Base-by-base conservation (phyloP, 768 basidiomycete species). In the Collybia mongolica region DNA sequence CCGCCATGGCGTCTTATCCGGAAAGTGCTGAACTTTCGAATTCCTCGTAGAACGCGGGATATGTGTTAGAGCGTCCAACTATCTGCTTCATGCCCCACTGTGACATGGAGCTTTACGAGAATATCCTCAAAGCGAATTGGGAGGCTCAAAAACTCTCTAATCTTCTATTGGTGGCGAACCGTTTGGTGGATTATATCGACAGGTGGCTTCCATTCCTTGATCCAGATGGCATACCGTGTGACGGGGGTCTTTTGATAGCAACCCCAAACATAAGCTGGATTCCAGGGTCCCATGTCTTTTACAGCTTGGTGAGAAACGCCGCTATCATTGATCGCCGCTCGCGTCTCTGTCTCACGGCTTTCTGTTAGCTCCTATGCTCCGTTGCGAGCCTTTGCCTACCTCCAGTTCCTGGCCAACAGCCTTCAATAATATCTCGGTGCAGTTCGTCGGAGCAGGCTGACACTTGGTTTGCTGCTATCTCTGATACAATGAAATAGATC, bases 41-140 rank as follows among this genome's bases (percentile, higher is more conserved):
- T 32, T 50, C 23, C 36, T 42, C 29, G 39, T 55, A 74, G 75
- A 64, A 67, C 44, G 69, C 62, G 37, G 58, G 54, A 36, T 68
- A 75, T 56, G 49, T 60, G 23, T 50, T 74, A 28, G 52, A 63
- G 26, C 60, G 49, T 18, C 81, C 83, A 54, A 88, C 86, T 41
- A 71, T 91, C 48, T 70, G 84, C 47, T 89, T 81, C 68, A 88
- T 90, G 86, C 88, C 87, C 18, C 88, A 90, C 65, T 90, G 89
- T 62, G 86, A 88, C 60, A 60, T 86, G 65, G 75, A 75, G 53
- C 72, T 90, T 22, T 88, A 90, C 63, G 86, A 91, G 61, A 73
- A 68, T 55, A 60, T 89, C 39, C 65, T 90, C 48, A 73, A 75
- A 50, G 74, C 75, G 11, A 89, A 88, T 61, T 86, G 84, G 83